Base-by-base conservation (phyloP, 1,284 basidiomycete genomes). In the Taiwanofungus camphoratus region DNA sequence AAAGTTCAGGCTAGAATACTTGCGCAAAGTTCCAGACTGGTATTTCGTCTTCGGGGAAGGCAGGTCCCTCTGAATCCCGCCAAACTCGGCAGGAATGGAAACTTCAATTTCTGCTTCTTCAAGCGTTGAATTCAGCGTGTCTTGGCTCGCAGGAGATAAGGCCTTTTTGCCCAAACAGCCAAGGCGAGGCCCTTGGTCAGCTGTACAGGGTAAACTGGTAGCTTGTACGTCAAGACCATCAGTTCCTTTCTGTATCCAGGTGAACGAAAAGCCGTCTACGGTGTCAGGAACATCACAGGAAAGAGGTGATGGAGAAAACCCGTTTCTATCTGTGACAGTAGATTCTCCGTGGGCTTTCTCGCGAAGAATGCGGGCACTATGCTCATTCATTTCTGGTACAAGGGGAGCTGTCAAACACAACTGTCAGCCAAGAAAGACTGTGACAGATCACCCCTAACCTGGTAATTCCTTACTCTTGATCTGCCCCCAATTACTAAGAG, bases 401-500 rank as follows among this genome's bases (percentile, higher is more conserved):
- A n/a, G n/a, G n/a, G n/a, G n/a, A n/a, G n/a, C n/a, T n/a, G n/a
- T n/a, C n/a, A n/a, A n/a, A 7, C 16, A 18, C 5, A 5, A 21
- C 8, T 39, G 33, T 50, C 21, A 39, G 31, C 24, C 32, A 18
- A 11, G 6, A 7, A 6, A 11, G 22, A 42, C 11, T 6, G 22
- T 7, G 5, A 36, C 9, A 4, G 16, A 13, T 22, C 13, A 32
- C 16, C 22, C 23, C 20, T 11, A 27, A 60, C 59, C 57, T 50
- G 50, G 48, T 12, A 46, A 41, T 21, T 43, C 37, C 36, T 53
- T 51, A 16, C 37, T 31, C 8, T 39, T 37, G 5, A 58, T 35
- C 4, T 46, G 40, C 38, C 56, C 50, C 74, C 73, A 76, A 38
- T 71, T 60, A 11, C 73, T 76, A 13, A 8, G 9, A 5, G 12